Conservation (phyloP, 2,329 filamentous ascomycete species). For the Fusarium sp. region DNA sequence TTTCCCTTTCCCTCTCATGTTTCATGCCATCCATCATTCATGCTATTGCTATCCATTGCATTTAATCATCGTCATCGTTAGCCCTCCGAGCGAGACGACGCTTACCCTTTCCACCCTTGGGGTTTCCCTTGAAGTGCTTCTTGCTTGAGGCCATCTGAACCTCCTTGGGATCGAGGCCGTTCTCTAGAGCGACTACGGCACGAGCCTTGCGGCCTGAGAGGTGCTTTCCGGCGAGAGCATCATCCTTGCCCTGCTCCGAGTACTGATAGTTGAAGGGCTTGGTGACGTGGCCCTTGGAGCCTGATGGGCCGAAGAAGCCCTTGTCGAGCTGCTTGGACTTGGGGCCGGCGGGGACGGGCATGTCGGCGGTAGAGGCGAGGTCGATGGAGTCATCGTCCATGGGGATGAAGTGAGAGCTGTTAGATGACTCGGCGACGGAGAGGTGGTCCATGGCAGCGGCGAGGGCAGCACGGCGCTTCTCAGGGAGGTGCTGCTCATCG, state of each 20-base stretch:
- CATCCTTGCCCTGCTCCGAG: slow-evolving; percentile 76
- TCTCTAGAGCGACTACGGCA: slow-evolving; percentile 84
- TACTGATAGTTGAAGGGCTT: slow-evolving; percentile 94
- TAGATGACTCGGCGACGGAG: slow-evolving; percentile 50
- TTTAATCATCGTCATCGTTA: slow-evolving; percentile 38
- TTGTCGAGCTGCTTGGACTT: slow-evolving; percentile 86
- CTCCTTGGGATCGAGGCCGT: slow-evolving; percentile 85
- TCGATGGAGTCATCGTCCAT: slow-evolving; percentile 48
- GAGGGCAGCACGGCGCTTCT: slow-evolving; percentile 79
- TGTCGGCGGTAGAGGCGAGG: slow-evolving; percentile 58
- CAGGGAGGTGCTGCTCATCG: slow-evolving; percentile 82
- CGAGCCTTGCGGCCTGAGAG: slow-evolving; percentile 86
- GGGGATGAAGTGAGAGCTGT: slow-evolving; percentile 41
- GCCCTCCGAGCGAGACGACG: slow-evolving; percentile 37
- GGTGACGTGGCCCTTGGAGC: slow-evolving; percentile 73
- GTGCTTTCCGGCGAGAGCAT: slow-evolving; percentile 66
- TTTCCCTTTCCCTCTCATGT: slow-evolving; percentile 56
- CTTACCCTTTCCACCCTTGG: slow-evolving; percentile 69
- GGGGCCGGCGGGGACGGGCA: slow-evolving; percentile 68
- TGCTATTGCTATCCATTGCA: neutral
- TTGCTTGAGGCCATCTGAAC: slow-evolving; percentile 76
- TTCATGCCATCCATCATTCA: slow-evolving; percentile 46
- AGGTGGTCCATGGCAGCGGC: slow-evolving; percentile 62
- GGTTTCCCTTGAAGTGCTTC: slow-evolving; percentile 93
- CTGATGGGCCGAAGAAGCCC: slow-evolving; percentile 83